phyloP scores from a whole-genome alignment of 2,329 filamentous ascomycete species.

The Nannizziopsis barbatae region DNA sequence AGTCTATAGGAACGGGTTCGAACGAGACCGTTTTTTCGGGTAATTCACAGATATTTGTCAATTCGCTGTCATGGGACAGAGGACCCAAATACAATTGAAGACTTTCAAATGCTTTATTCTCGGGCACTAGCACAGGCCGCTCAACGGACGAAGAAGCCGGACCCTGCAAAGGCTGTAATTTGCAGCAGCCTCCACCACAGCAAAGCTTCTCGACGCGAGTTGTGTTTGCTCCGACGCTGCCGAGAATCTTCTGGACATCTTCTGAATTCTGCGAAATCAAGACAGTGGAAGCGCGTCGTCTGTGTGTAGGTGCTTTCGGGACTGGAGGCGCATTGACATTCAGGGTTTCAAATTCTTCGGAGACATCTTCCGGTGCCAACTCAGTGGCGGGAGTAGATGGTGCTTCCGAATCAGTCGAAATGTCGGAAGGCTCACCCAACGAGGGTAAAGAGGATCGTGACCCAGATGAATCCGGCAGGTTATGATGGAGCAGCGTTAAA shows the following conservation, averaged over 20 bases:
- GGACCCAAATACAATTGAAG: constrained; percentile 65
- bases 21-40: constrained; percentile 67
- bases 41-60: constrained; percentile 60
- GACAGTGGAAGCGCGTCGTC: constrained; percentile 36
- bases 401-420: constrained; percentile 24
- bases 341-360: constrained; percentile 22
- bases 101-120: constrained; percentile 75
- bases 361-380: constrained; percentile 23
- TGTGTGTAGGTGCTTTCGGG: constrained; percentile 19
- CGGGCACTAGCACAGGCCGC: constrained; percentile 48
- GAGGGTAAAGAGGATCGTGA: constrained; percentile 25
- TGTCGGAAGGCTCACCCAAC: constrained; percentile 23
- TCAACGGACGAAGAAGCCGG: constrained; percentile 33
- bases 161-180: constrained; percentile 44
- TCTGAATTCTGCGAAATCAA: constrained; percentile 48
- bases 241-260: constrained; percentile 48
- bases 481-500: constrained; percentile 27
- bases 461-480: constrained; percentile 22
- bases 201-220: constrained; percentile 53
- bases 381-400: constrained; percentile 35
- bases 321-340: constrained; percentile 7
- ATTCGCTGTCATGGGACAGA: constrained; percentile 56
- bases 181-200: constrained; percentile 55
- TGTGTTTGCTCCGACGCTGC: constrained; percentile 44
- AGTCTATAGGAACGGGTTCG: constrained; percentile 29